These are phyloP conservation scores for Paramecium sonneborni DNA, from an alignment of 73 alveolate genomes.

Conservation along the genomic window DNA sequence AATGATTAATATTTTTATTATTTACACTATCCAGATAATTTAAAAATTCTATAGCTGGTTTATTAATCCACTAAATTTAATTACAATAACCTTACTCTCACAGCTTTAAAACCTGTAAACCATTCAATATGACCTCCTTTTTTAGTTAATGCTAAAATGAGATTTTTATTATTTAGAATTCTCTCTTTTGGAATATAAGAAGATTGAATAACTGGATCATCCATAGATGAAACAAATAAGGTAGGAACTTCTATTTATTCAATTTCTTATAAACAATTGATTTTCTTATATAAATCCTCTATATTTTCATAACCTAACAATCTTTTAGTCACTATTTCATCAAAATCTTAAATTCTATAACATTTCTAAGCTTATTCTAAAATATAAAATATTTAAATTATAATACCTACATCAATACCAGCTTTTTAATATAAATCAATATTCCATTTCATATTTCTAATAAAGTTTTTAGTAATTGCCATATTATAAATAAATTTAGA, in stretches of 20 bases:
- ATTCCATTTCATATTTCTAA: constrained; percentile 44
- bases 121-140: constrained; percentile 58
- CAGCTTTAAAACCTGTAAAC: constrained; percentile 18
- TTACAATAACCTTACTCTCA: background rate
- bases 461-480: constrained; percentile 47
- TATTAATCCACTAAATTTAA: too few relatives aligned
- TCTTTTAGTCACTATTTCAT: constrained; percentile 12
- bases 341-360: background rate
- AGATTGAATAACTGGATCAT: background rate
- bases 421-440: background rate
- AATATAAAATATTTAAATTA: background rate
- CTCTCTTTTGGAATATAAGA: background rate
- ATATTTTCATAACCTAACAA: background rate
- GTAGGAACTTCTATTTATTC: constrained; percentile 15
- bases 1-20: constrained; percentile 11
- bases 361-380: background rate
- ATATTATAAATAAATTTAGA: background rate
- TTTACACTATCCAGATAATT: constrained; percentile 29
- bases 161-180: background rate
- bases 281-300: background rate
- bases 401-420: constrained; percentile 18
- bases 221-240: background rate
- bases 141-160: background rate
- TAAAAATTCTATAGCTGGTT: constrained; percentile 16
- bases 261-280: background rate